phyloP scores from a whole-genome alignment of 2,329 filamentous ascomycete genomes.

The Rutstroemia sp. region DNA sequence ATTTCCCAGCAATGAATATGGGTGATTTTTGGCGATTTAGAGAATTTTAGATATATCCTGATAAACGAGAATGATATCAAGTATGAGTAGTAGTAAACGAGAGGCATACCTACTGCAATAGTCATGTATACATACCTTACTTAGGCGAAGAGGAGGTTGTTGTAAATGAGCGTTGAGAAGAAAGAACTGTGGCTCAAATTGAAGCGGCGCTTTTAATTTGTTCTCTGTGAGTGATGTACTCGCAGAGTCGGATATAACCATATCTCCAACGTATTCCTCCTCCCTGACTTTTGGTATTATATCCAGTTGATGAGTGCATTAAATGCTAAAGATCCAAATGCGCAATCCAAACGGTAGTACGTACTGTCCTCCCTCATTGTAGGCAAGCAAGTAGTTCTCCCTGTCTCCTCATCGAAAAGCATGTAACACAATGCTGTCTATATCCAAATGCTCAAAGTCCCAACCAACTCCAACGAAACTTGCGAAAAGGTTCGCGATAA shows the following conservation, averaged over 20 bases:
- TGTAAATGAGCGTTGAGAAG: too few relatives aligned
- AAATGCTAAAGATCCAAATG: neutral
- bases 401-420: conserved; percentile 1
- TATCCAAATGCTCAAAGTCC: conserved; percentile 18
- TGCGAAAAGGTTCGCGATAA: neutral
- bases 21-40: neutral
- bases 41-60: neutral
- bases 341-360: neutral
- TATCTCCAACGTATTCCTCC: neutral
- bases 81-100: too few relatives aligned
- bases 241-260: neutral
- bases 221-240: neutral
- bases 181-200: too few relatives aligned
- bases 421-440: conserved; percentile 23
- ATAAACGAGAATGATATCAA: too few relatives aligned
- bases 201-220: too few relatives aligned
- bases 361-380: neutral
- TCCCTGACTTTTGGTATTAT: neutral
- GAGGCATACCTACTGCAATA: too few relatives aligned
- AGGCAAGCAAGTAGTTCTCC: neutral
- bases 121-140: too few relatives aligned
- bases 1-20: neutral
- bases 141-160: too few relatives aligned
- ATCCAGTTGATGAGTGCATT: neutral
- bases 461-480: conserved; percentile 21